Evolutionary conservation across 257 asterid genomes (phyloP).

Genomic region (Capsicum chinense): DNA sequence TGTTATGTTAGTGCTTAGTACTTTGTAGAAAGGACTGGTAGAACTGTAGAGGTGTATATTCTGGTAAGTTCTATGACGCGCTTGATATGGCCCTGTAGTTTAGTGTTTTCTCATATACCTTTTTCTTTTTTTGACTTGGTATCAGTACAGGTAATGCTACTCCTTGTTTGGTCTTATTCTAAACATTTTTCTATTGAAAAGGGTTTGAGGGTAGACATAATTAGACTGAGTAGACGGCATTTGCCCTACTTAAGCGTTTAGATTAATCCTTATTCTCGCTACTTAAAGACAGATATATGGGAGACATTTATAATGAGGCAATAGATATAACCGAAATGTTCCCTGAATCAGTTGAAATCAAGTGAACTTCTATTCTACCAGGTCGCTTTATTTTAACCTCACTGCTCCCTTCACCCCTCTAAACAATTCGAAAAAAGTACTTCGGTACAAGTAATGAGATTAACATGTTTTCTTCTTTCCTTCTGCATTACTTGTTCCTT

Average conservation of each 20-base stretch:
- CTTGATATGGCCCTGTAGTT: background rate
- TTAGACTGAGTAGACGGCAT: background rate
- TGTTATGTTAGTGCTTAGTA: background rate
- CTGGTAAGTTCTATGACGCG: background rate
- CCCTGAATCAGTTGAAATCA: background rate
- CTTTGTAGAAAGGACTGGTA: background rate
- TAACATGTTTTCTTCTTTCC: background rate
- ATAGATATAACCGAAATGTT: background rate
- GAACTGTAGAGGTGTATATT: background rate
- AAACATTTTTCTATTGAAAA: background rate
- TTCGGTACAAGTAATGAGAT: background rate
- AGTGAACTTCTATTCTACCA: background rate
- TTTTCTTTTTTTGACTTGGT: no score
- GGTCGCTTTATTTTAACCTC: background rate
- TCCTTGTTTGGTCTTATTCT: background rate
- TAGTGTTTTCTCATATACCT: background rate
- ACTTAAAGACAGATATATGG: background rate
- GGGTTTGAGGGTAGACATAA: background rate
- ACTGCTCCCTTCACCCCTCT: background rate
- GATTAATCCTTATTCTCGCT: background rate
- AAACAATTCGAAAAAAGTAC: background rate
- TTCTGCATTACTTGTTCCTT: background rate
- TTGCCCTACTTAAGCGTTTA: background rate
- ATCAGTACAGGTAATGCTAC: background rate
- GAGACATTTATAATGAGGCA: background rate